Evolutionary conservation across 495 filamentous ascomycete genomes (phyloP), one percentile per base, ranked within the genome.

Genomic region (Astrocystis sublimbata): DNA sequence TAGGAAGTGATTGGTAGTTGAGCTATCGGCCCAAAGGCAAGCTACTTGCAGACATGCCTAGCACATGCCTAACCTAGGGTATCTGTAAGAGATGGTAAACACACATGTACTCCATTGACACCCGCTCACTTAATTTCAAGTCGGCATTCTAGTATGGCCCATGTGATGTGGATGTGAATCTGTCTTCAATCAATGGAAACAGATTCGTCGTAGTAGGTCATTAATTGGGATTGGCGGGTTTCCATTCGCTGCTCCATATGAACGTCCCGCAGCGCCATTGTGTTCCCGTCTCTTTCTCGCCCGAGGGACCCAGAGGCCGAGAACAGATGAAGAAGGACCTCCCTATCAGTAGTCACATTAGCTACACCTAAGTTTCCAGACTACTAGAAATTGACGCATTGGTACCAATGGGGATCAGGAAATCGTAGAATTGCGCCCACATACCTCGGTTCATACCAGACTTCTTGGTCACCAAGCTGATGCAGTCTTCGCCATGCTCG

Each of bases 181-280:
- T 45, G 10, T 45, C 10, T 12, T 12, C 19, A 4, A 24, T 9
- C 10, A 45, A 3, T 40, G 21, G 19, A 8, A 2, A 15, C 23
- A 28, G 13, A 28, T 30, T 30, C 8, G 13, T 6, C 3, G 24
- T n/a, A 12, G 5, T n/a, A 47, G 3, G 42, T 17, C 9, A 28
- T 56, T 42, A 63, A 19, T 19, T 52, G 8, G 56, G 31, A 42
- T 65, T 60, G 28, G 67, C 58, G 1, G 71, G 64, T 30, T 71
- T 84, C 91, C 91, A 93, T 67, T 94, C 91, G 65, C 89, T 93
- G 41, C 86, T 86, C 92, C 92, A 97, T 57, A 96, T 92, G 67
- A 96, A 97, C 0, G 92, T 96, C 1, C 79, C 73, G 72, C 92
- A 97, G 2, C 91, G 86, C 86, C 92, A 97, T 66, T 92, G 79